A percentile compares a stretch with the other conserved stretches of the same genome.
phyloP scores from a whole-genome alignment of 257 asterid genomes.

The Solanum tarijense region DNA sequence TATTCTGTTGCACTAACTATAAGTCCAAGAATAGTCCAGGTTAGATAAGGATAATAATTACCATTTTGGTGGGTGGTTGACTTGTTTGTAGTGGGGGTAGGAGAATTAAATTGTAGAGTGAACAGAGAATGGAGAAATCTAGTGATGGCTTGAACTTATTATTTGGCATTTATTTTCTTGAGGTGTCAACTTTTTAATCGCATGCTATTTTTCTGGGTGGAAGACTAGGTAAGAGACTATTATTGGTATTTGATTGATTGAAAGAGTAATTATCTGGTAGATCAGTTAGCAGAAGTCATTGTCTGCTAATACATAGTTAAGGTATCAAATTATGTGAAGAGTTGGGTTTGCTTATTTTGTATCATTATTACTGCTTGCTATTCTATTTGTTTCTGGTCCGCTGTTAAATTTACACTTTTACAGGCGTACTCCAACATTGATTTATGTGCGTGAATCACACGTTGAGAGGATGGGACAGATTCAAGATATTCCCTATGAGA shows the following conservation, averaged over 20 bases:
- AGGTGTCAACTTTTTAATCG: background rate
- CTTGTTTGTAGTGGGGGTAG: background rate
- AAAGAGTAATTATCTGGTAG: background rate
- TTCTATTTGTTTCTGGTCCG: background rate
- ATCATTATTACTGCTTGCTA: background rate
- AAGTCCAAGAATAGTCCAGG: background rate
- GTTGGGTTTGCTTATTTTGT: background rate
- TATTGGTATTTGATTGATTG: background rate
- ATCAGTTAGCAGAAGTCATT: background rate
- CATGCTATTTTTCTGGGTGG: background rate
- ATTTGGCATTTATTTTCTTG: background rate
- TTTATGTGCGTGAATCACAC: conserved; percentile 96
- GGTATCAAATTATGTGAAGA: background rate
- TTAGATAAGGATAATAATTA: background rate
- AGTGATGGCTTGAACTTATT: background rate
- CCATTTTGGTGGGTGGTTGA: background rate
- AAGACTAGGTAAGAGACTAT: background rate
- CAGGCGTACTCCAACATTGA: conserved; percentile 96
- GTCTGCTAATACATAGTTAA: background rate
- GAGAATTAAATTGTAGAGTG: background rate
- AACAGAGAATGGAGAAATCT: background rate
- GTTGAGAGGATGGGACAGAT: conserved; percentile 82
- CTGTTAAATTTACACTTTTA: background rate
- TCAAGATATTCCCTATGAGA: conserved; percentile 93
- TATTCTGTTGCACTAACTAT: background rate